These are phyloP conservation scores for Neonectria hederae DNA, from an alignment of 2,329 filamentous ascomycete genomes.

Conservation along the genomic window DNA sequence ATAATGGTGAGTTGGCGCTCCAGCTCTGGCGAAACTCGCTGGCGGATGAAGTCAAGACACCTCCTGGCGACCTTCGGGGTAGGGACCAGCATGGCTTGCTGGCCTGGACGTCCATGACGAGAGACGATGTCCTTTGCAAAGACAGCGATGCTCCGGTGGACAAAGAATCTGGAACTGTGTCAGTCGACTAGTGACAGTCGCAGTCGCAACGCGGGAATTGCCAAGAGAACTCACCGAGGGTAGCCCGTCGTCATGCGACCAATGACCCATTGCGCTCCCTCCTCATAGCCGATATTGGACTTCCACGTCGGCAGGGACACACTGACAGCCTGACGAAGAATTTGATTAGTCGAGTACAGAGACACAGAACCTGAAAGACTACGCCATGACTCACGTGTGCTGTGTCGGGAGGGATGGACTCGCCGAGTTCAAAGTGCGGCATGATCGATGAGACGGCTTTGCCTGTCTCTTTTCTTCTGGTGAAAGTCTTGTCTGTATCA, in stretches of 20 bases:
- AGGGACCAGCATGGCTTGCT: constrained; percentile 85
- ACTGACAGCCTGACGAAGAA: constrained; percentile 79
- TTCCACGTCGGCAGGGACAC: constrained; percentile 95
- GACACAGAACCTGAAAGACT: constrained; percentile 1
- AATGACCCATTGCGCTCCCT: constrained; percentile 88
- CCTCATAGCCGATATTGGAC: constrained; percentile 91
- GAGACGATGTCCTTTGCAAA: constrained; percentile 75
- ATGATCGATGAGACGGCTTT: constrained; percentile 44
- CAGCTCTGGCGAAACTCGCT: constrained; percentile 64
- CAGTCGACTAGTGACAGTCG: constrained; percentile 9
- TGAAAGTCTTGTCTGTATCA: too few species aligned
- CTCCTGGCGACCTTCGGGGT: constrained; percentile 73
- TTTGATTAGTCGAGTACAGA: neutral
- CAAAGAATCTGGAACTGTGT: constrained; percentile 79
- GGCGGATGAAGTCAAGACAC: constrained; percentile 77
- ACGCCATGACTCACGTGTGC: constrained; percentile 72
- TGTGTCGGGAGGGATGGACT: constrained; percentile 80
- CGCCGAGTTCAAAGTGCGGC: constrained; percentile 67
- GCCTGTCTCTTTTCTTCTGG: neutral
- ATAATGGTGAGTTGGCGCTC: constrained; percentile 62
- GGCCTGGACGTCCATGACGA: constrained; percentile 67
- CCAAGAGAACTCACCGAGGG: constrained; percentile 68
- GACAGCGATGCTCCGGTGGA: constrained; percentile 82
- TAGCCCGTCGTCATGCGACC: constrained; percentile 89
- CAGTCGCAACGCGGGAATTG: constrained; percentile 1